Evolutionary conservation across 495 filamentous ascomycete species (phyloP).

Genomic region (Cairneyella variabilis): DNA sequence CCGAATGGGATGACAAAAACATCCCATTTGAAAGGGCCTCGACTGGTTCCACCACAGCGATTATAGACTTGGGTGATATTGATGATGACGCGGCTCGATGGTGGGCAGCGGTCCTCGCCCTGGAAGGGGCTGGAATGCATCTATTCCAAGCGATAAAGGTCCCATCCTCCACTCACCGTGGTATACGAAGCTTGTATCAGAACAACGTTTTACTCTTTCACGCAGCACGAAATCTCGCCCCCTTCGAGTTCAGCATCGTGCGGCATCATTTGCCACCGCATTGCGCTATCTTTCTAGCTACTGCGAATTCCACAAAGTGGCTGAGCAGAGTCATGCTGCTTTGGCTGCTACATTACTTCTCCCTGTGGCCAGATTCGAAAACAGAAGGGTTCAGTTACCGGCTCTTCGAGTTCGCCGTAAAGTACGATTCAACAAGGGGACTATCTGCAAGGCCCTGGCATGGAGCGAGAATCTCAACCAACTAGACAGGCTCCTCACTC

Average conservation of each 20-base stretch:
- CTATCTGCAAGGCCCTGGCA: slow-evolving; percentile 8
- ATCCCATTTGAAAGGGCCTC: not conserved
- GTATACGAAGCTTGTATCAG: slow-evolving; percentile 21
- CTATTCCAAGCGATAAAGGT: slow-evolving; percentile 21
- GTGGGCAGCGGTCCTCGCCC: slow-evolving; percentile 32
- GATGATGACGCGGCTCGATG: slow-evolving; percentile 29
- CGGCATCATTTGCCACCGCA: slow-evolving; percentile 20
- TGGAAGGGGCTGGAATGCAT: slow-evolving; percentile 29
- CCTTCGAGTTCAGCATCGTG: slow-evolving; percentile 11
- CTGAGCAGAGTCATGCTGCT: slow-evolving; percentile 20
- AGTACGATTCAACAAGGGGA: slow-evolving; percentile 7
- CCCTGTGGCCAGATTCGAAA: slow-evolving; percentile 18
- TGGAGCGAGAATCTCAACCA: slow-evolving; percentile 20
- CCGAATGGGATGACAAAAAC: slow-evolving; percentile 12
- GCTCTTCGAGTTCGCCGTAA: slow-evolving; percentile 17
- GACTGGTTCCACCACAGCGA: slow-evolving; percentile 4
- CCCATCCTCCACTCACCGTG: slow-evolving; percentile 22
- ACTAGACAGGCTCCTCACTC: slow-evolving; percentile 19
- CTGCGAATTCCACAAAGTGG: slow-evolving; percentile 19
- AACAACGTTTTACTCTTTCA: slow-evolving; percentile 19
- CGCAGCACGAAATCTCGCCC: slow-evolving; percentile 14
- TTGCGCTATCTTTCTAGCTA: slow-evolving; percentile 18
- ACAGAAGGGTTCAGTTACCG: slow-evolving; percentile 14
- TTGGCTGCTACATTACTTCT: slow-evolving; percentile 22
- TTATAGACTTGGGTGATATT: slow-evolving; percentile 26